Evolutionary conservation across 1,284 basidiomycete species (phyloP).

Genomic region (Trametes hirsuta): DNA sequence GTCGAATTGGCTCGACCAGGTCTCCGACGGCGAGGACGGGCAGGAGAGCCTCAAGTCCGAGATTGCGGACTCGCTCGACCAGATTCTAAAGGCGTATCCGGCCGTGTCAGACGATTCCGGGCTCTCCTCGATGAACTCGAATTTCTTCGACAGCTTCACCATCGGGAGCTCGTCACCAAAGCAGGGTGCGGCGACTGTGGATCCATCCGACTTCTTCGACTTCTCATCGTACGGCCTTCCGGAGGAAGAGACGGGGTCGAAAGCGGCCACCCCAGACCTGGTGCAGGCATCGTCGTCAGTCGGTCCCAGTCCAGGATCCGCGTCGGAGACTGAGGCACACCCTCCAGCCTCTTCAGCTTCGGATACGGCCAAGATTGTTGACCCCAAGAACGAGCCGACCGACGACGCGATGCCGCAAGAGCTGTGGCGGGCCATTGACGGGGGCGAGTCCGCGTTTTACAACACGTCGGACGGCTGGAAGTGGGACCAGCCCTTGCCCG

Average conservation of each 20-base stretch:
- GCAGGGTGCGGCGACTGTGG: constrained; percentile 12
- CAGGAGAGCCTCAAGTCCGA: constrained; percentile 49
- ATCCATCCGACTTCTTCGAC: constrained; percentile 58
- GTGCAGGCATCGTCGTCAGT: constrained; percentile 65
- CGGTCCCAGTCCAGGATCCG: constrained; percentile 76
- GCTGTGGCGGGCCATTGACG: constrained; percentile 71
- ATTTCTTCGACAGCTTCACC: constrained; percentile 28
- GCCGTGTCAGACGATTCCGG: constrained; percentile 40
- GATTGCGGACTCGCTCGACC: constrained; percentile 62
- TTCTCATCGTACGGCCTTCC: constrained; percentile 59
- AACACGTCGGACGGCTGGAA: constrained; percentile 63
- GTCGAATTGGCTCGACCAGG: constrained; percentile 59
- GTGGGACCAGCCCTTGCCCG: constrained; percentile 69
- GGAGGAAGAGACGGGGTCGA: constrained; percentile 61
- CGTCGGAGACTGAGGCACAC: constrained; percentile 57
- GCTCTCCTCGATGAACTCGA: constrained; percentile 21
- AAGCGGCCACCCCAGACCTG: constrained; percentile 70
- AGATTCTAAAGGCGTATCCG: constrained; percentile 60
- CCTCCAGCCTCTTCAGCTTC: constrained; percentile 28
- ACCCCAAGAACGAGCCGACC: constrained; percentile 28
- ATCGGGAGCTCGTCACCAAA: constrained; percentile 19
- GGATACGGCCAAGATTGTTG: constrained; percentile 35
- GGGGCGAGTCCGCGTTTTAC: constrained; percentile 73
- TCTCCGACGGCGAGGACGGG: constrained; percentile 45
- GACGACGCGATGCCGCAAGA: constrained; percentile 60